These are phyloP conservation scores for Wallacemonas sp. DNA, from an alignment of 208 protist genomes.

Conservation along the genomic window DNA sequence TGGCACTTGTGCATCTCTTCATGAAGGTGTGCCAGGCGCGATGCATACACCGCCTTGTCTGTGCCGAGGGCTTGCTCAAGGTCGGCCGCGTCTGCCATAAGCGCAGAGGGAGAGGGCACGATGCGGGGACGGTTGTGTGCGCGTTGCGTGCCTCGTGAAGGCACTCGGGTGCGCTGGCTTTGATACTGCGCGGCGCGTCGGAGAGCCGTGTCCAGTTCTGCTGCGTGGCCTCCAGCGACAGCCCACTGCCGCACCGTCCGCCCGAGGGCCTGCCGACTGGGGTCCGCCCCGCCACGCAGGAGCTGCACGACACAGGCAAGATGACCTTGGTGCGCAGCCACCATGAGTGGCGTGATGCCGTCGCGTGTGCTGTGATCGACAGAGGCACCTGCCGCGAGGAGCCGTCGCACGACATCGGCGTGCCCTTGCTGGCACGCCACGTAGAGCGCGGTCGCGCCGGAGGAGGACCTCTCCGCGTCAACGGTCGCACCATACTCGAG, in stretches of 20 bases:
- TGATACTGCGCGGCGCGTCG: not conserved
- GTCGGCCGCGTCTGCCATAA: not conserved
- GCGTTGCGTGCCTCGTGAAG: not conserved
- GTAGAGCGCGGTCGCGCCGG: constrained; percentile 28
- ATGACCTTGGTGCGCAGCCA: constrained; percentile 36
- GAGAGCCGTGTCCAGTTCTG: constrained; percentile 2
- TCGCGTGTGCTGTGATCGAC: constrained; percentile 15
- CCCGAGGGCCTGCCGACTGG: constrained; percentile 12
- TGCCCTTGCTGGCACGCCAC: constrained; percentile 30
- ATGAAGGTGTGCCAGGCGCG: not conserved
- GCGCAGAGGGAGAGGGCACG: not conserved
- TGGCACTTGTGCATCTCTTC: not conserved
- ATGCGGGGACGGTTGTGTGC: not conserved
- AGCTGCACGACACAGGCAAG: constrained; percentile 17
- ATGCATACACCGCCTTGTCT: not conserved
- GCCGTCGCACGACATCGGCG: constrained; percentile 9
- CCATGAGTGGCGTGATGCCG: constrained; percentile 42
- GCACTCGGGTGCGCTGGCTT: not conserved
- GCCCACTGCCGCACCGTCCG: constrained; percentile 30
- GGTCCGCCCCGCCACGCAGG: constrained; percentile 23
- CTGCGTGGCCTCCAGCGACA: constrained; percentile 13
- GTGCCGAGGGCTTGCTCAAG: not conserved
- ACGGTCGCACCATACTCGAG: constrained; percentile 20
- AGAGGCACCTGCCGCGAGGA: constrained; percentile 10
- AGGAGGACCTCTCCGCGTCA: constrained; percentile 1